Evolutionary conservation across 2,329 filamentous ascomycete species (phyloP).

Genomic region (Fusarium concolor): DNA sequence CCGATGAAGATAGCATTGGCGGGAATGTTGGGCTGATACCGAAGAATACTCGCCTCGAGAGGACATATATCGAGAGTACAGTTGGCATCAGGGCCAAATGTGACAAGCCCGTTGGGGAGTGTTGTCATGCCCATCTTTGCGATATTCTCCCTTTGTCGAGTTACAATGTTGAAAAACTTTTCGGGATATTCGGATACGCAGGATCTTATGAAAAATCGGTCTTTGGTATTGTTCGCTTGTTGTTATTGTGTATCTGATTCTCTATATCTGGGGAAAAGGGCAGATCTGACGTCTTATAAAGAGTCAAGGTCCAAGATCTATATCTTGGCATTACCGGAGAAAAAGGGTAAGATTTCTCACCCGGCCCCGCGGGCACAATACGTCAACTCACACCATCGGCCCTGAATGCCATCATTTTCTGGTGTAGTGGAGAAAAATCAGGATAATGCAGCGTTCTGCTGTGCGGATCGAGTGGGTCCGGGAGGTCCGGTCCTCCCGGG

Average conservation of each 20-base stretch:
- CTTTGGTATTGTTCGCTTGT: not conserved
- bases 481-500: not conserved
- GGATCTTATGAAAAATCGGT: not conserved
- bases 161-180: not conserved
- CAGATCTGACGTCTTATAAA: constrained; percentile 8
- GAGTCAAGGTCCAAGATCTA: constrained; percentile 3
- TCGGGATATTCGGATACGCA: not conserved
- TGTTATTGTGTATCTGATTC: not conserved
- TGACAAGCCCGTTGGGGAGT: constrained; percentile 39
- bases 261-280: constrained; percentile 1
- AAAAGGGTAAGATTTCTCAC: not conserved
- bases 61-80: constrained; percentile 44
- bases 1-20: constrained; percentile 38
- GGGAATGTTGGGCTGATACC: constrained; percentile 39
- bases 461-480: constrained; percentile 9
- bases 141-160: not conserved
- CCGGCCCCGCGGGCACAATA: constrained; percentile 9
- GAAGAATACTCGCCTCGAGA: constrained; percentile 41
- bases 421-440: constrained; percentile 11
- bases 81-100: constrained; percentile 42
- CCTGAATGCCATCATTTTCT: not conserved
- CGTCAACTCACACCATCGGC: constrained; percentile 15
- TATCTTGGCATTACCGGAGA: not conserved
- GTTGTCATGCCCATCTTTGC: constrained; percentile 17
- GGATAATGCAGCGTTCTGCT: not conserved